These are phyloP conservation scores for Coprinellus micaceus DNA, from an alignment of 768 basidiomycete species.

Conservation along the genomic window DNA sequence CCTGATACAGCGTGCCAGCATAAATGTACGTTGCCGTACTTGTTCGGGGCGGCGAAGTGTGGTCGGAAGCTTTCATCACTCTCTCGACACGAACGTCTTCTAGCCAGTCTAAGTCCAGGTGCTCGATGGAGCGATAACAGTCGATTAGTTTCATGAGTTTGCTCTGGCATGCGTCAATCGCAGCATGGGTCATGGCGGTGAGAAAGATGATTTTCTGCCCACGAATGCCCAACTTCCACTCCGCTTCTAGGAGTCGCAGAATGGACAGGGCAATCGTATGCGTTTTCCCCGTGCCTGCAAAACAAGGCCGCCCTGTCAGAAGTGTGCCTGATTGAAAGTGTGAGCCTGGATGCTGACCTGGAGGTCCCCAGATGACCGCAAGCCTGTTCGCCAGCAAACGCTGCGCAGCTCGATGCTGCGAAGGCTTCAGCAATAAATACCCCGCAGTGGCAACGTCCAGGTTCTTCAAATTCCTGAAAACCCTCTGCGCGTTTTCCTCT, in stretches of 20 bases:
- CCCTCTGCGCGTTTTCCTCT: slow-evolving; percentile 35
- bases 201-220: slow-evolving; percentile 40
- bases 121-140: slow-evolving; percentile 34
- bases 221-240: slow-evolving; percentile 27
- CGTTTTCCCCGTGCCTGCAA: slow-evolving; percentile 49
- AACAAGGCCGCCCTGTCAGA: background rate
- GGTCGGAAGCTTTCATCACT: slow-evolving; percentile 38
- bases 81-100: slow-evolving; percentile 39
- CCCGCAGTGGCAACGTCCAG: slow-evolving; percentile 33
- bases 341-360: slow-evolving; percentile 31
- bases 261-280: slow-evolving; percentile 48
- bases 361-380: slow-evolving; percentile 50
- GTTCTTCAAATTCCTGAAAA: slow-evolving; percentile 36
- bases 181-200: slow-evolving; percentile 51
- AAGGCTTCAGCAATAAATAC: slow-evolving; percentile 40
- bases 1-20: slow-evolving; percentile 48
- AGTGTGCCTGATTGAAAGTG: background rate
- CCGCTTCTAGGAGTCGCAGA: slow-evolving; percentile 42
- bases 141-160: slow-evolving; percentile 37
- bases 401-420: slow-evolving; percentile 43
- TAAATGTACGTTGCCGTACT: slow-evolving; percentile 34
- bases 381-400: slow-evolving; percentile 42
- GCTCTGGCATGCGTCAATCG: slow-evolving; percentile 45
- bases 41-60: slow-evolving; percentile 30
- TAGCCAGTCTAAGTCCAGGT: slow-evolving; percentile 39